Evolutionary conservation across 2,329 filamentous ascomycete species (phyloP).

Genomic region (Colletotrichum acutatum): DNA sequence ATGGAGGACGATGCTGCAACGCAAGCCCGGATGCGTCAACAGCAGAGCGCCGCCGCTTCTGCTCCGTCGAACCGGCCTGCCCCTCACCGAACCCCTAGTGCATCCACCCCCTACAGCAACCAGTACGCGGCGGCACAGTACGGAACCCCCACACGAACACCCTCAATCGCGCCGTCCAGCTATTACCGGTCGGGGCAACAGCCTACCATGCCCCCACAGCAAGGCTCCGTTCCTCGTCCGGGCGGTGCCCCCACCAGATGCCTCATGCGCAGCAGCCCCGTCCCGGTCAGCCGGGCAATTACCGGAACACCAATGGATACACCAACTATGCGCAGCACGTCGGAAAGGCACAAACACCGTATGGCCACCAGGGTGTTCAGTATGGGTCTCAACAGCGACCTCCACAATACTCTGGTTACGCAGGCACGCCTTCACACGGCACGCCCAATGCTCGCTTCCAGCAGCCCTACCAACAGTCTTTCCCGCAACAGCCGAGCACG

Average conservation of each 20-base stretch:
- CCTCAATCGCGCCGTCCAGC: conserved; percentile 54
- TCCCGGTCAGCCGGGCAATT: conserved; percentile 47
- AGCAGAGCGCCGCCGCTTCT: conserved; percentile 43
- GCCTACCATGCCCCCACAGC: conserved; percentile 53
- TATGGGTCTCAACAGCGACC: conserved; percentile 60
- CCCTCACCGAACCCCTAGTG: conserved; percentile 52
- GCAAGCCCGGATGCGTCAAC: conserved; percentile 59
- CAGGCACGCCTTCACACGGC: conserved; percentile 49
- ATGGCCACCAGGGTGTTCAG: conserved; percentile 62
- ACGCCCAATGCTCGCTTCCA: conserved; percentile 56
- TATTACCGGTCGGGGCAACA: conserved; percentile 55
- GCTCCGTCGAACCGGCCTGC: conserved; percentile 41
- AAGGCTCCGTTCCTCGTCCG: conserved; percentile 42
- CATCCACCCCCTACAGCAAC: conserved; percentile 52
- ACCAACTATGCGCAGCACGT: conserved; percentile 60
- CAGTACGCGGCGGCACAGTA: conserved; percentile 60
- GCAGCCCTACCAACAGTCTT: conserved; percentile 49
- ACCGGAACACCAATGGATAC: conserved; percentile 61
- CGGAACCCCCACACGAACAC: conserved; percentile 57
- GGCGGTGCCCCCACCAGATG: conserved; percentile 38
- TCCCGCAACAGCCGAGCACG: conserved; percentile 49
- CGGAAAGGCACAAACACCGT: conserved; percentile 63
- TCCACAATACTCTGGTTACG: conserved; percentile 52
- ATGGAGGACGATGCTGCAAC: conserved; percentile 82
- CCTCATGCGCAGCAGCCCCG: conserved; percentile 46